phyloP scores from a whole-genome alignment of 192 early-diverging fungal genomes.

The Gonapodya prolifera region DNA sequence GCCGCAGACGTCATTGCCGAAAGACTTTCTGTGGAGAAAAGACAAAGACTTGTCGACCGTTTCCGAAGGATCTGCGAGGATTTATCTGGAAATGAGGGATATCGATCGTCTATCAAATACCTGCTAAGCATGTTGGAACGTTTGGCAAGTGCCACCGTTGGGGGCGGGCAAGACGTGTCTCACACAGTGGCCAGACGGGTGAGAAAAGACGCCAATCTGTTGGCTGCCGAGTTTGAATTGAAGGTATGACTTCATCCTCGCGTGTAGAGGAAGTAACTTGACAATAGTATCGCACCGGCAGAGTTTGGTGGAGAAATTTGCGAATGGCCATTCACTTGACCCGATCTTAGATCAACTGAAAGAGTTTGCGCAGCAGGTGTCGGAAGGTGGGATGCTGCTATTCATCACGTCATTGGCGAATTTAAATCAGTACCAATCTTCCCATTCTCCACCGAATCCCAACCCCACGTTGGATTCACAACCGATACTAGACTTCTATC shows the following conservation, averaged over 20 bases:
- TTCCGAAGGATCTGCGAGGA: neutral
- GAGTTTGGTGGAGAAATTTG: slow-evolving; percentile 10
- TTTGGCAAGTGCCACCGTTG: neutral
- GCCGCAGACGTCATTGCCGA: neutral
- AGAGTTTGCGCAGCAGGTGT: neutral
- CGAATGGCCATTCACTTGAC: slow-evolving; percentile 10
- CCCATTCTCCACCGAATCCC: too few species aligned
- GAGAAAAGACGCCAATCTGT: slow-evolving; percentile 14
- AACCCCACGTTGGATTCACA: too few species aligned
- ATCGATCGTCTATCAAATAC: neutral
- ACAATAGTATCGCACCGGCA: too few species aligned
- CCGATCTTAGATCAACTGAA: slow-evolving; percentile 4
- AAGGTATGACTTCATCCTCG: slow-evolving; percentile 17
- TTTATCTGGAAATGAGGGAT: neutral
- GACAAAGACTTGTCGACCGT: neutral
- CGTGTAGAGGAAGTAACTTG: too few species aligned
- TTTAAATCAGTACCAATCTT: too few species aligned
- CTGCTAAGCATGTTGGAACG: neutral
- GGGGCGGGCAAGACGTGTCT: neutral
- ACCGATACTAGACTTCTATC: neutral
- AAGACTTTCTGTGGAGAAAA: neutral
- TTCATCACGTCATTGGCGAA: neutral
- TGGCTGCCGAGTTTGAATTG: slow-evolving; percentile 11
- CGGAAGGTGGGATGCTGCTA: neutral
- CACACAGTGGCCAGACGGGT: neutral